phyloP scores from a whole-genome alignment of 2,329 filamentous ascomycete species.

The Epichloe uncinata region DNA sequence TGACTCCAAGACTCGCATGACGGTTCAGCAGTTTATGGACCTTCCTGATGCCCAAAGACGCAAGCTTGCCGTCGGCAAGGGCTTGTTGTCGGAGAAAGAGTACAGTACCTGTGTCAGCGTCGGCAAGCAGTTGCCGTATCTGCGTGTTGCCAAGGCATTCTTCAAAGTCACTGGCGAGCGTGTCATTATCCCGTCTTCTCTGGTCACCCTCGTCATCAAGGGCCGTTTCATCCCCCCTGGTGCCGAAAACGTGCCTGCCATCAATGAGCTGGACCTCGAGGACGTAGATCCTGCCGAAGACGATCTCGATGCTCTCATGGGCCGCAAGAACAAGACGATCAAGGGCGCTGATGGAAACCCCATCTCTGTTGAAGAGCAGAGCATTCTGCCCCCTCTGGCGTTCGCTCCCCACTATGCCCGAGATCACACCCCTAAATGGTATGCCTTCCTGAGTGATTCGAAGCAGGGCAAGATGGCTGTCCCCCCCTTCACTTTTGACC shows the following conservation, averaged over 20 bases:
- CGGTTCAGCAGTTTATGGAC: constrained; percentile 80
- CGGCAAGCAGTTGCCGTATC: constrained; percentile 69
- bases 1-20: constrained; percentile 60
- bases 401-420: constrained; percentile 84
- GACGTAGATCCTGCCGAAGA: constrained; percentile 89
- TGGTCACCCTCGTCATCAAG: constrained; percentile 92
- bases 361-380: constrained; percentile 44
- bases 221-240: constrained; percentile 87
- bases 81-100: constrained; percentile 59
- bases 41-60: constrained; percentile 63
- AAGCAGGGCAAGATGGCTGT: constrained; percentile 95
- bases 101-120: constrained; percentile 65
- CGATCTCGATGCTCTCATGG: constrained; percentile 74
- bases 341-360: constrained; percentile 48
- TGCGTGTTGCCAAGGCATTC: constrained; percentile 83
- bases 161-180: constrained; percentile 97
- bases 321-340: constrained; percentile 55
- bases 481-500: constrained; percentile 86
- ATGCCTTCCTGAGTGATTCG: constrained; percentile 85
- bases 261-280: constrained; percentile 69
- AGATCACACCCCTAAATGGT: constrained; percentile 82
- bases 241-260: constrained; percentile 55
- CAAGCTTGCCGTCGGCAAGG: constrained; percentile 54
- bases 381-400: constrained; percentile 69
- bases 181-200: constrained; percentile 78